Percentiles rank a stretch among this genome's conserved stretches.
phyloP scores from a whole-genome alignment of 192 early-diverging fungal species.

The Rhizophagus sp. region DNA sequence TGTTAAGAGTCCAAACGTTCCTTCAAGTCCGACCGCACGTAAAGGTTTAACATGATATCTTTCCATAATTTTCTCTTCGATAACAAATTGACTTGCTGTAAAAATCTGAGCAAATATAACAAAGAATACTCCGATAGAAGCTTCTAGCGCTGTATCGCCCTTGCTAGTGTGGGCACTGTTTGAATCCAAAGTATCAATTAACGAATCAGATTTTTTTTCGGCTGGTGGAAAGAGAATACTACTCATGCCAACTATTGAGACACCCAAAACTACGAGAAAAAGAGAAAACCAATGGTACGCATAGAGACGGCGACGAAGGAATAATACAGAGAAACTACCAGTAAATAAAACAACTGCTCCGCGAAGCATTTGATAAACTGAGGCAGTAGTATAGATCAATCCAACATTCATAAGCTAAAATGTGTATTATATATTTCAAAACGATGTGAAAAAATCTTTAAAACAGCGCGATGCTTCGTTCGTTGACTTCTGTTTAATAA shows the following conservation, averaged over 20 bases:
- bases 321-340: conserved; percentile 83
- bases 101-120: conserved; percentile 92
- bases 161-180: conserved; percentile 28
- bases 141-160: conserved; percentile 44
- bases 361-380: conserved; percentile 95
- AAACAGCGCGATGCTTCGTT: too few species aligned
- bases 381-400: conserved; percentile 86
- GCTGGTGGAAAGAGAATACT: conserved; percentile 21
- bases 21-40: conserved; percentile 92
- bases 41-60: conserved; percentile 80
- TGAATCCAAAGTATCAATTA: not conserved
- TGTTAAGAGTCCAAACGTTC: conserved; percentile 82
- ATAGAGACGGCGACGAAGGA: conserved; percentile 77
- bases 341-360: conserved; percentile 97
- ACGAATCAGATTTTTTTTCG: not conserved
- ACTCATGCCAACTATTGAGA: conserved; percentile 85
- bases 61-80: conserved; percentile 92
- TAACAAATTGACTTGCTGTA: conserved; percentile 92
- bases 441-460: not conserved
- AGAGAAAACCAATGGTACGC: conserved; percentile 85
- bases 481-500: not conserved
- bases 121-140: conserved; percentile 76
- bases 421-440: not conserved
- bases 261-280: conserved; percentile 77
- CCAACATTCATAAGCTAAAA: conserved; percentile 93